Evolutionary conservation across 768 basidiomycete species (phyloP), one percentile per base, ranked within the genome.

Genomic region (Suillus clintonianus): DNA sequence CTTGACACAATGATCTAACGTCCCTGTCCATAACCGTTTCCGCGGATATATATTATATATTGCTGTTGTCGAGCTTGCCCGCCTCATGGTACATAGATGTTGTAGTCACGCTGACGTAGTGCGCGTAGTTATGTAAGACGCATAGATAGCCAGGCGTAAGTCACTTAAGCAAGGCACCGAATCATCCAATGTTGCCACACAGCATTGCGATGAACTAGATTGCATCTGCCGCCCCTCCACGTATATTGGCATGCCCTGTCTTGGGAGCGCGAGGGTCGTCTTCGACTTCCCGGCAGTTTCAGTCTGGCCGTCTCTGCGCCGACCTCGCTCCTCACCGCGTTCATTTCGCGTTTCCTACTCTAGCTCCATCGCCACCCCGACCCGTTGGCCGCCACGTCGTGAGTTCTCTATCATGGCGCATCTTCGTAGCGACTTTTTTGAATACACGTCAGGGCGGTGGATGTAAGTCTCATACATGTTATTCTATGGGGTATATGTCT

Each of bases 401-500:
- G n/a, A n/a, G 43, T 45, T 45, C 56, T 75, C 74, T 34, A 68
- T 59, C 68, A 72, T 67, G 67, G 48, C 71, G 54, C 48, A 72
- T 66, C 63, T 60, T 74, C 71, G n/a, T 66, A 67, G 68, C 63
- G 72, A 80, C 59, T 70, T 81, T 62, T 82, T 79, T 67, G 62
- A 81, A 50, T 82, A 82, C 60, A 75, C 81, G 5, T 76, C 80
- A 47, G 81, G 81, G 58, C 72, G 75, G 5, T 82, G 77, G 77
- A 39, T 82, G 81, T 79, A 77, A 80, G 77, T 76, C 71, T 73
- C 64, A 65, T 72, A 69, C 72, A 71, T 72, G 13, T 59, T 72
- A 58, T 72, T 68, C 68, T 68, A 53, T 67, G 55, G 32, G 48
- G 62, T 71, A 68, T 71, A 68, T 69, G 34, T 74, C 73, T 74